Conservation (phyloP, 768 basidiomycete species). For the Suillus brevipes region DNA sequence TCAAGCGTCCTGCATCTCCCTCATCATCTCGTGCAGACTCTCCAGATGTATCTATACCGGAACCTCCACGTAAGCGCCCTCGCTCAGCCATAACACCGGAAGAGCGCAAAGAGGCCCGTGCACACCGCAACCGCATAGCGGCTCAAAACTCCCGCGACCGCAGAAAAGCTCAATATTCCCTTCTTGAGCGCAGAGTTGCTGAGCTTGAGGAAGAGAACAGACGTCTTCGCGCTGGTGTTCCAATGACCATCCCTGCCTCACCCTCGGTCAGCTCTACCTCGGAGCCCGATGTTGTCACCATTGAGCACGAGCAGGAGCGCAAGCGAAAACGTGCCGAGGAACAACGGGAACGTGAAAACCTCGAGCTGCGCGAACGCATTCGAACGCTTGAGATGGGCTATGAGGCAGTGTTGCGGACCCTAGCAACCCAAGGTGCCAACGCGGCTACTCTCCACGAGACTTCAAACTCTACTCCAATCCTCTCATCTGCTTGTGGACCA, state of each 20-base stretch:
- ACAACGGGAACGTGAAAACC: slow-evolving; percentile 63
- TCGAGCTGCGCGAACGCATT: slow-evolving; percentile 73
- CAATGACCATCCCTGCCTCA: slow-evolving; percentile 26
- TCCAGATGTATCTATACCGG: slow-evolving; percentile 22
- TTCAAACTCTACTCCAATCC: slow-evolving; percentile 11
- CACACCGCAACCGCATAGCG: slow-evolving; percentile 90
- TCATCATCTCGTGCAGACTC: slow-evolving; percentile 19
- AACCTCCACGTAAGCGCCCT: slow-evolving; percentile 72
- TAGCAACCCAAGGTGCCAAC: slow-evolving; percentile 56
- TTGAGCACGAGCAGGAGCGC: slow-evolving; percentile 30
- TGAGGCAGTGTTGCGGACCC: slow-evolving; percentile 76
- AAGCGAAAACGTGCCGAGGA: slow-evolving; percentile 38
- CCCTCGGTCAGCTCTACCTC: slow-evolving; percentile 16
- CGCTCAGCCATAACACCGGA: slow-evolving; percentile 65
- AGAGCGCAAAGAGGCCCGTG: slow-evolving; percentile 84
- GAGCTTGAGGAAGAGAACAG: slow-evolving; percentile 87
- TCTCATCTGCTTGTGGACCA: slow-evolving; percentile 22
- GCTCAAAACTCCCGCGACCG: slow-evolving; percentile 92
- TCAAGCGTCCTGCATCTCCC: slow-evolving; percentile 31
- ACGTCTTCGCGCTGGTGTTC: slow-evolving; percentile 58
- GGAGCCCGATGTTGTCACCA: slow-evolving; percentile 25
- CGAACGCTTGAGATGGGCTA: slow-evolving; percentile 79
- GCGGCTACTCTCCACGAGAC: slow-evolving; percentile 23
- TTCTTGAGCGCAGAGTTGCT: slow-evolving; percentile 64
- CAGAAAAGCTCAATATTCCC: slow-evolving; percentile 78